These are phyloP conservation scores for Cystobasidium tubakii DNA, from an alignment of 768 basidiomycete species.

Conservation along the genomic window DNA sequence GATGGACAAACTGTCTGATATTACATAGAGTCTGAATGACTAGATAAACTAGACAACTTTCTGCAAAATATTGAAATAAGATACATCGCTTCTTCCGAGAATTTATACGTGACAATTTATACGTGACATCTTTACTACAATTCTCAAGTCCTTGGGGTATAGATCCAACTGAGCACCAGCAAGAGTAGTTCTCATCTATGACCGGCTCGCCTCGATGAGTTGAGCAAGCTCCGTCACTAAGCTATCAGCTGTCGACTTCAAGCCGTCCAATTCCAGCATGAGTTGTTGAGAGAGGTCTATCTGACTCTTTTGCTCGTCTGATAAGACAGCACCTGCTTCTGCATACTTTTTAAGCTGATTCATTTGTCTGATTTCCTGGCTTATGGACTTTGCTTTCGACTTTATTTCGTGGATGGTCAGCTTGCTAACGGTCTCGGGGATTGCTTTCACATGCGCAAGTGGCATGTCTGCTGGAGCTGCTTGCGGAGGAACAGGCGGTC, in stretches of 20 bases:
- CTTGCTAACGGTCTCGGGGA: background rate
- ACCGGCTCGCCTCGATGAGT: background rate
- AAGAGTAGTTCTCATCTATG: background rate
- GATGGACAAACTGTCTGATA: too few species aligned
- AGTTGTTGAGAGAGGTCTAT: background rate
- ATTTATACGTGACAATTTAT: too few species aligned
- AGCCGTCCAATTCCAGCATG: background rate
- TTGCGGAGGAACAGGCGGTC: background rate
- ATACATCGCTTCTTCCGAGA: too few species aligned
- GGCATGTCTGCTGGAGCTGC: background rate
- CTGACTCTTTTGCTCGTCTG: background rate
- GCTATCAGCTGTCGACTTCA: background rate
- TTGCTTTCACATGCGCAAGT: background rate
- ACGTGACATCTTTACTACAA: too few species aligned
- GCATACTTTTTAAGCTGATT: background rate
- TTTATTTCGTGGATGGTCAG: background rate
- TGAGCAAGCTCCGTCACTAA: background rate
- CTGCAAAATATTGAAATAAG: too few species aligned
- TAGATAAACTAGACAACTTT: too few species aligned
- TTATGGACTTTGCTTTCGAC: background rate
- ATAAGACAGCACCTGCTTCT: background rate
- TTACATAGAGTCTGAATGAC: too few species aligned
- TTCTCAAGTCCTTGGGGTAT: too few species aligned
- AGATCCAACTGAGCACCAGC: too few species aligned
- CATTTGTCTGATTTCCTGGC: background rate